Evolutionary conservation across 176 grass and related monocot species (phyloP).

Genomic region (Avena sativa): DNA sequence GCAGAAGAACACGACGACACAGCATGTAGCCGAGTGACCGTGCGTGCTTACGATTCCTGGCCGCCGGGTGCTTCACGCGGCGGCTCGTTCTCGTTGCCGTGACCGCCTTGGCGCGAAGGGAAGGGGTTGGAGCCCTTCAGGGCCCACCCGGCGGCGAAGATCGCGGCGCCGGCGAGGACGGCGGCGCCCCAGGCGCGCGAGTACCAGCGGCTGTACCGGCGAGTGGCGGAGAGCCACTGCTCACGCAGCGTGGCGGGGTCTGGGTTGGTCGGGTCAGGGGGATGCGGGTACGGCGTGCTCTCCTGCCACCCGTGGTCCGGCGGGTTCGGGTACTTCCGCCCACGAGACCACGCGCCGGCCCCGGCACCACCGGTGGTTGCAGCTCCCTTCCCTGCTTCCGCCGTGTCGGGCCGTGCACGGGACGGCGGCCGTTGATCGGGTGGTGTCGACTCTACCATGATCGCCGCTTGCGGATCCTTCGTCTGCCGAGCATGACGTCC

Average conservation of each 20-base stretch:
- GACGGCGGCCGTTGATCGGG: not conserved
- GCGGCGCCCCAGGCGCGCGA: constrained; percentile 60
- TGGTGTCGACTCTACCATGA: not conserved
- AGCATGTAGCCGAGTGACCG: not conserved
- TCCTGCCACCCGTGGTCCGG: constrained; percentile 8
- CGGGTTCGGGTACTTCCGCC: not conserved
- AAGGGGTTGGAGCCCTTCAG: constrained; percentile 65
- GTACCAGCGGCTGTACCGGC: constrained; percentile 63
- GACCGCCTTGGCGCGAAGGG: constrained; percentile 40
- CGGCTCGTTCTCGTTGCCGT: not conserved
- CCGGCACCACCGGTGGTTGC: no score
- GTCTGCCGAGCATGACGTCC: not conserved
- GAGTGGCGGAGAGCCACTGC: constrained; percentile 59
- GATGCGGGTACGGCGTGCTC: constrained; percentile 52
- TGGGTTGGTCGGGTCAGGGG: constrained; percentile 56
- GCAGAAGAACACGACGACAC: not conserved
- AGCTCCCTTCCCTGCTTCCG: not conserved
- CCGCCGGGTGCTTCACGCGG: not conserved
- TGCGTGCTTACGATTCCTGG: not conserved
- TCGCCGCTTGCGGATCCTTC: not conserved
- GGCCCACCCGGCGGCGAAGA: constrained; percentile 59
- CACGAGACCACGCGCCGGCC: not conserved
- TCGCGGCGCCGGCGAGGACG: constrained; percentile 47
- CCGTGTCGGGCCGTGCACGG: not conserved
- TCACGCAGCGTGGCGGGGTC: constrained; percentile 62